Base-by-base conservation (phyloP, 163 green algal species). In the Trebouxia gelatinosa region DNA sequence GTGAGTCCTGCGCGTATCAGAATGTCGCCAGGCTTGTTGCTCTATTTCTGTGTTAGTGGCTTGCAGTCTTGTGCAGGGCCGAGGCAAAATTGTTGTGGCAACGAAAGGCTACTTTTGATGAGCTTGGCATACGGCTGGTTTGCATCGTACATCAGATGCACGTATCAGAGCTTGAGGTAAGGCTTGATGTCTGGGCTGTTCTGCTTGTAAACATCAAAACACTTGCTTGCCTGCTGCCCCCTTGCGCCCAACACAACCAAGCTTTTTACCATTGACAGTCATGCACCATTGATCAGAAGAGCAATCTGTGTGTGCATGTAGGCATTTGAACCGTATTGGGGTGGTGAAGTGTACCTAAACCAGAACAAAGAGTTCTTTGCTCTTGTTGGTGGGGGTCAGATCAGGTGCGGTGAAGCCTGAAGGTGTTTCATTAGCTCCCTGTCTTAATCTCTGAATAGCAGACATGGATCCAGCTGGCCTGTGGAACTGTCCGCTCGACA, bases 251-350 rank as follows among this genome's bases (percentile, higher is more conserved):
- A 54, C 43, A 54, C 43, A 54, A 54, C 9, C 43, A 38, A 26
- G 26, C 5, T 7, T 39, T 40, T n/a, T 67, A 1, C n/a, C n/a
- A 37, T 16, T 37, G 58, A 35, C 28, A 38, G 3, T 67, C 4
- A 0, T 40, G 0, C 11, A 39, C n/a, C 6, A 39, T 67, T 38
- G 7, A 7, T 13, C 28, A 3, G 7, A 11, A 23, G 16, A 0
- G 39, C 28, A 26, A 34, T 13, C 1, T 37, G 23, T 57, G 9
- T 21, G 23, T 43, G 5, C 16, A 9, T 19, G 39, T 23, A 76
- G 68, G 68, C 68, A 39, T 76, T 76, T n/a, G 46, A 59, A 21
- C 68, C 68, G 46, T 76, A 62, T 39, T 76, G 68, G 68, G 68
- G 13, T 64, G 68, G 68, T 29, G 68, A 76, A 17, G 68, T 76